phyloP scores from a whole-genome alignment of 2,329 filamentous ascomycete species.

The Aspergillus cejpii region DNA sequence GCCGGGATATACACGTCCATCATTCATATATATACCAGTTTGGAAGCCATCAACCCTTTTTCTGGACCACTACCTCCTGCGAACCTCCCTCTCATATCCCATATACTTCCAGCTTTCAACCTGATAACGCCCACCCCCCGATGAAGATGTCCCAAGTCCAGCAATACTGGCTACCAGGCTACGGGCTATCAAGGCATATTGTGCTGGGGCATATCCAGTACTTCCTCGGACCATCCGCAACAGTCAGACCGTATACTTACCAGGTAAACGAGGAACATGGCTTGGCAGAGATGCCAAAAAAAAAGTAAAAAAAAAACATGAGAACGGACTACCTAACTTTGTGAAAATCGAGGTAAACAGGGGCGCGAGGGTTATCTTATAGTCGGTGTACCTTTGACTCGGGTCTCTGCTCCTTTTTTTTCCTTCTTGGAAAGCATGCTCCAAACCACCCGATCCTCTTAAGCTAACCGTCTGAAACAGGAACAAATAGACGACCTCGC shows the following conservation, averaged over 20 bases:
- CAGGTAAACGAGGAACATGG: slow-evolving; percentile 32
- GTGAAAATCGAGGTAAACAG: slow-evolving; percentile 25
- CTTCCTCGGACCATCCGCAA: slow-evolving; percentile 44
- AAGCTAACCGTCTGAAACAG: slow-evolving; percentile 25
- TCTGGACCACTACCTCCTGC: not conserved
- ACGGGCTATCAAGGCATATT: slow-evolving; percentile 45
- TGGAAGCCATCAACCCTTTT: not conserved
- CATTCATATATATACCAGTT: not conserved
- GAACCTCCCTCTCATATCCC: slow-evolving; percentile 1
- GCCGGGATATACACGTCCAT: not conserved
- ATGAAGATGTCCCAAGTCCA: slow-evolving; percentile 34
- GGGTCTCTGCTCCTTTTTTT: slow-evolving; percentile 34
- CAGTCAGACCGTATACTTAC: slow-evolving; percentile 44
- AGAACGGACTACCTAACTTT: slow-evolving; percentile 20
- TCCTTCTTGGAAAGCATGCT: too few species aligned
- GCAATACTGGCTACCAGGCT: slow-evolving; percentile 46
- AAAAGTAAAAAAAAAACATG: too few species aligned
- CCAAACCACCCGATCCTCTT: too few species aligned
- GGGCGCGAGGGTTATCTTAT: slow-evolving; percentile 47
- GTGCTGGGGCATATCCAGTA: slow-evolving; percentile 46
- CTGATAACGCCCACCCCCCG: not conserved
- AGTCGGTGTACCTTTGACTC: slow-evolving; percentile 41
- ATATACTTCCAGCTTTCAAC: not conserved
- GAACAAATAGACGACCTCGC: slow-evolving; percentile 47
- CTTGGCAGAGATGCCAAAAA: not conserved